Percentiles rank a stretch among this genome's conserved stretches.
Conservation (phyloP, 2,329 filamentous ascomycete species). For the Stagonosporopsis vannaccii region DNA sequence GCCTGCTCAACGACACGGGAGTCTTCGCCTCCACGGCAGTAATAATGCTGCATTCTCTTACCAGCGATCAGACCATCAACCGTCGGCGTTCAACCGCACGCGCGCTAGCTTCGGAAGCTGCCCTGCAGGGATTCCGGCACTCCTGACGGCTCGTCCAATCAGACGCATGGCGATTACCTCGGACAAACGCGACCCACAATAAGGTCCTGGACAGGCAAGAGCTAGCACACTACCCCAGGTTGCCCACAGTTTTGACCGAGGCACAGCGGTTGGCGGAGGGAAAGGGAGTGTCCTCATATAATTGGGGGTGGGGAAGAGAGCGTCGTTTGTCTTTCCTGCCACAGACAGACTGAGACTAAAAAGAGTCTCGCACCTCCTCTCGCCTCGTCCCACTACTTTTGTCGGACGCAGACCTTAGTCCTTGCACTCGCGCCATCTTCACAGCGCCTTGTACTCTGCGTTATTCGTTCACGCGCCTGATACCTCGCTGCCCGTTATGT, state of each 20-base stretch:
- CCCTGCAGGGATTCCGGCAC: not conserved
- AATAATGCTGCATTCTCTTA: no score
- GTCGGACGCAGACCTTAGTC: no score
- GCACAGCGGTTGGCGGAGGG: conserved; percentile 17
- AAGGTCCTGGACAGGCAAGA: not conserved
- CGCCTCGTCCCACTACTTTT: no score
- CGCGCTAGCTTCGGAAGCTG: conserved; percentile 1
- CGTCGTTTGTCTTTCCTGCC: not conserved
- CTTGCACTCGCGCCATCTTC: no score
- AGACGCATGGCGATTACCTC: conserved; percentile 22
- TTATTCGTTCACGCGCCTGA: not conserved
- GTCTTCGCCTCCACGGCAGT: no score
- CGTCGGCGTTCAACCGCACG: not conserved
- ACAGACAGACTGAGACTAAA: no score
- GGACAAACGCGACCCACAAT: conserved; percentile 14
- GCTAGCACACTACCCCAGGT: conserved; percentile 22
- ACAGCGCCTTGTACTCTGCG: not conserved
- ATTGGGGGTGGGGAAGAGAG: not conserved
- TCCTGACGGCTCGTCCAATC: conserved; percentile 1
- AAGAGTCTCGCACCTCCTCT: not conserved
- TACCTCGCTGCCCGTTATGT: conserved; percentile 31
- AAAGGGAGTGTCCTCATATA: conserved; percentile 19
- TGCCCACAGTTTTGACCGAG: conserved; percentile 25
- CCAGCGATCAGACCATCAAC: not conserved
- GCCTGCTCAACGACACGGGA: no score